Evolutionary conservation across 2,329 filamentous ascomycete species (phyloP).

Genomic region (Incumbomyces delicatus): DNA sequence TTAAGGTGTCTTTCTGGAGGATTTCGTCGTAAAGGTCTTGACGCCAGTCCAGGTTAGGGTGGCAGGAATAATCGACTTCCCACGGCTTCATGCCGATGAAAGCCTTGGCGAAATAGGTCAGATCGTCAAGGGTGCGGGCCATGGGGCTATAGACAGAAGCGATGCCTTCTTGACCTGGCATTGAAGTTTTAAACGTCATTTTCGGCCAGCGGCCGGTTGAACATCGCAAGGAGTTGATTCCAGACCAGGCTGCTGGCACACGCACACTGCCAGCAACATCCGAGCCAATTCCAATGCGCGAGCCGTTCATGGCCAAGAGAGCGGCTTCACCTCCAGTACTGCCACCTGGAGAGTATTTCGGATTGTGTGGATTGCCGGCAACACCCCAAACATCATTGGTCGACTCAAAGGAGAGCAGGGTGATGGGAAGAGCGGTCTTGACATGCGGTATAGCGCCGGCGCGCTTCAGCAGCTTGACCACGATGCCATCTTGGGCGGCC

Average conservation of each 20-base stretch:
- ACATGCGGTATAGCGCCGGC: conserved; percentile 82
- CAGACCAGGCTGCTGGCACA: conserved; percentile 78
- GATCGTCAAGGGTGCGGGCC: conserved; percentile 72
- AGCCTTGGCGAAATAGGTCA: conserved; percentile 72
- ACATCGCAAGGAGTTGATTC: conserved; percentile 78
- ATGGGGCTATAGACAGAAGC: conserved; percentile 86
- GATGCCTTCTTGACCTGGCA: conserved; percentile 86
- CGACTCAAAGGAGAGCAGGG: conserved; percentile 76
- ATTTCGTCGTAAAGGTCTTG: conserved; percentile 50
- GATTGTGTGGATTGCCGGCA: conserved; percentile 71
- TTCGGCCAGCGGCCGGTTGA: conserved; percentile 88
- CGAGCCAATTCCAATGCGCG: conserved; percentile 78
- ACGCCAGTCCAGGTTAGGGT: conserved; percentile 68
- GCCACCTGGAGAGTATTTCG: conserved; percentile 76
- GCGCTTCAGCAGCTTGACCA: conserved; percentile 70
- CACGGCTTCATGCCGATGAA: conserved; percentile 76
- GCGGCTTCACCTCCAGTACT: conserved; percentile 80
- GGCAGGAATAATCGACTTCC: conserved; percentile 78
- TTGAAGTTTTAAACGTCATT: conserved; percentile 70
- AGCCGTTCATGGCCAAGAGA: conserved; percentile 67
- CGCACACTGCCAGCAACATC: conserved; percentile 87
- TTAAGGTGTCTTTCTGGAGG: conserved; percentile 51
- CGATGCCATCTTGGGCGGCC: conserved; percentile 55
- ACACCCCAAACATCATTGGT: conserved; percentile 73
- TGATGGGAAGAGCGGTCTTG: conserved; percentile 84